Conservation (phyloP, 2,329 filamentous ascomycete genomes). For the Phialocephala sp. region DNA sequence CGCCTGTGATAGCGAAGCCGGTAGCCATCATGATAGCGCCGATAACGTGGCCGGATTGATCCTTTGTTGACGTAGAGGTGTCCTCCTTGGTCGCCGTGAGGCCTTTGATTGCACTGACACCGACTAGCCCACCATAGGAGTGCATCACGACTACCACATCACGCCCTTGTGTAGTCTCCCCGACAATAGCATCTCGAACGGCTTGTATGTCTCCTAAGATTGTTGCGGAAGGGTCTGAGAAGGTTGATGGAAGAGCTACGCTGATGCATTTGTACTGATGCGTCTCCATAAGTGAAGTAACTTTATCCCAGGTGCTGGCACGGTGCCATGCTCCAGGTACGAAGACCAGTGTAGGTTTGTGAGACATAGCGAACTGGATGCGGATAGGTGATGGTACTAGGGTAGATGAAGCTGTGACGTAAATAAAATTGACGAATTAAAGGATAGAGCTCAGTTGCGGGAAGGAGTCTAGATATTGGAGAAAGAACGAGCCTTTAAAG, state of each 20-base stretch:
- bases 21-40: conserved; percentile 48
- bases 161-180: conserved; percentile 43
- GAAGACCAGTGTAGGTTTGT: conserved; percentile 49
- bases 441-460: background rate
- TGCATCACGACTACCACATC: conserved; percentile 51
- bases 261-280: conserved; percentile 42
- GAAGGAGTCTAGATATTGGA: background rate
- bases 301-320: conserved; percentile 45
- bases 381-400: background rate
- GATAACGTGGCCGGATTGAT: conserved; percentile 43
- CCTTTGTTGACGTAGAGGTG: background rate
- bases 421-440: background rate
- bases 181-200: conserved; percentile 43
- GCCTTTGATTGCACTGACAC: conserved; percentile 48
- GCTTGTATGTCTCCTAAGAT: conserved; percentile 47
- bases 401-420: background rate
- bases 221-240: conserved; percentile 38
- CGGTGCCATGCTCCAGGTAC: conserved; percentile 56
- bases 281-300: conserved; percentile 42
- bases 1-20: conserved; percentile 45
- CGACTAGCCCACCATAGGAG: conserved; percentile 50
- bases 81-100: conserved; percentile 40
- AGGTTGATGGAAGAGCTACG: conserved; percentile 46
- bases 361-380: background rate
- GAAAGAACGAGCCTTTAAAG: background rate